These are phyloP conservation scores for Taphrina pruni DNA, from an alignment of 1,139 yeast species.

Conservation along the genomic window DNA sequence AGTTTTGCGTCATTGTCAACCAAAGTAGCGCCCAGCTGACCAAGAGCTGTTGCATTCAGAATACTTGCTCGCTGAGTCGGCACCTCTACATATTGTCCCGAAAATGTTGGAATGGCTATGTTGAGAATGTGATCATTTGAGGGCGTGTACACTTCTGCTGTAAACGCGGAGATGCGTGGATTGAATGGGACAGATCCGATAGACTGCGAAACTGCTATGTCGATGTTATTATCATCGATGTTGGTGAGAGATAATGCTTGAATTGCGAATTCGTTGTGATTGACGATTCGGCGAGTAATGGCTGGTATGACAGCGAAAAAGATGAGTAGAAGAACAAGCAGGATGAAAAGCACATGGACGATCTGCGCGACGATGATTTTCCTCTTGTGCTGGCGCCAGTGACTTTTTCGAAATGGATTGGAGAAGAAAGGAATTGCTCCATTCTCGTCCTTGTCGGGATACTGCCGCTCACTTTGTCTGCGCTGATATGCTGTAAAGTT, in stretches of 20 bases:
- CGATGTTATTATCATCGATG: neutral
- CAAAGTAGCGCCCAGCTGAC: neutral
- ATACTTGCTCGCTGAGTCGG: neutral
- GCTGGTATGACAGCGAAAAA: constrained; percentile 1
- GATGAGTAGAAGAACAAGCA: neutral
- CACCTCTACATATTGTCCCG: neutral
- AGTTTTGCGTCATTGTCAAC: neutral
- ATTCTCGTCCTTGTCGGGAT: too few relatives aligned
- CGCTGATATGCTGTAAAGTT: too few relatives aligned
- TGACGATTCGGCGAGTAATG: neutral
- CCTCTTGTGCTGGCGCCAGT: neutral
- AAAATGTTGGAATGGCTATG: neutral
- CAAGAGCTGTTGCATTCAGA: neutral
- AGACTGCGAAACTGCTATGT: neutral
- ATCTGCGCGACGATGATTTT: neutral
- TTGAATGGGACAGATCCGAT: constrained; percentile 20
- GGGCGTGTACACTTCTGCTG: constrained; percentile 1
- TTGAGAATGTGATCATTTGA: neutral
- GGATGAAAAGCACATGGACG: neutral
- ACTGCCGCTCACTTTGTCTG: too few relatives aligned
- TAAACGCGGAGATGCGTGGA: constrained; percentile 5
- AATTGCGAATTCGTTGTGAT: neutral
- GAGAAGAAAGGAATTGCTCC: neutral
- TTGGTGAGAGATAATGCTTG: constrained; percentile 2
- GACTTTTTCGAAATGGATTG: constrained; percentile 2